phyloP scores from a whole-genome alignment of 116 monocot species.

The Papilionanthe hybrid region DNA sequence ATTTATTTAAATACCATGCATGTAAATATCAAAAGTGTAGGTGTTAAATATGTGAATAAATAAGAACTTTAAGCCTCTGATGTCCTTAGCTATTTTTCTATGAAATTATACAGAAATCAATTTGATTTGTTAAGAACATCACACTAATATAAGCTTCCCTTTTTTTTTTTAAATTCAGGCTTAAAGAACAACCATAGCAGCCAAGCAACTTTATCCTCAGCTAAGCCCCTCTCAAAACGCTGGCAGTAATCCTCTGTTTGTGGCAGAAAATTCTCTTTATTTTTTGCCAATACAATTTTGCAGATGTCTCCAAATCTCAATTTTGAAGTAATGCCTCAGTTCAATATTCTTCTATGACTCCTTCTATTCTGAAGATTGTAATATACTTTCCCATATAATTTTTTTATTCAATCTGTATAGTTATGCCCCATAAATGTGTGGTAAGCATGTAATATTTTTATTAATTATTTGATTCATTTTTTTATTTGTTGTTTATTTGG shows the following conservation, averaged over 20 bases:
- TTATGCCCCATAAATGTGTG: no score
- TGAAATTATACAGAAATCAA: neutral
- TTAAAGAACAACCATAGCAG: neutral
- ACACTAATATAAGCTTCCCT: neutral
- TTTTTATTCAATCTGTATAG: no score
- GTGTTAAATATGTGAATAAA: no score
- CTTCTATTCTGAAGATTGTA: no score
- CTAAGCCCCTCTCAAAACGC: constrained; percentile 6
- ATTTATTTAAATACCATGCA: no score
- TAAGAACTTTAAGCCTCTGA: no score
- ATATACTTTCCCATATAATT: no score
- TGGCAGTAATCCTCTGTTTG: neutral
- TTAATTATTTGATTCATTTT: no score
- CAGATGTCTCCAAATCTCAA: neutral
- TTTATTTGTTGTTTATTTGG: no score
- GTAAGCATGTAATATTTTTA: no score
- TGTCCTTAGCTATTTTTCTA: no score
- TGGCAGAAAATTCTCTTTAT: neutral
- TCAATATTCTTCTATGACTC: neutral
- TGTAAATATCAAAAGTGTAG: no score
- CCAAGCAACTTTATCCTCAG: neutral
- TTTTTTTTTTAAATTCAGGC: neutral
- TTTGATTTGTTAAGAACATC: neutral
- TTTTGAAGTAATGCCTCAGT: neutral
- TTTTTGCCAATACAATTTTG: constrained; percentile 3